Evolutionary conservation across 305 asterid species (phyloP).

Genomic region (Fraxinus angustifolia): DNA sequence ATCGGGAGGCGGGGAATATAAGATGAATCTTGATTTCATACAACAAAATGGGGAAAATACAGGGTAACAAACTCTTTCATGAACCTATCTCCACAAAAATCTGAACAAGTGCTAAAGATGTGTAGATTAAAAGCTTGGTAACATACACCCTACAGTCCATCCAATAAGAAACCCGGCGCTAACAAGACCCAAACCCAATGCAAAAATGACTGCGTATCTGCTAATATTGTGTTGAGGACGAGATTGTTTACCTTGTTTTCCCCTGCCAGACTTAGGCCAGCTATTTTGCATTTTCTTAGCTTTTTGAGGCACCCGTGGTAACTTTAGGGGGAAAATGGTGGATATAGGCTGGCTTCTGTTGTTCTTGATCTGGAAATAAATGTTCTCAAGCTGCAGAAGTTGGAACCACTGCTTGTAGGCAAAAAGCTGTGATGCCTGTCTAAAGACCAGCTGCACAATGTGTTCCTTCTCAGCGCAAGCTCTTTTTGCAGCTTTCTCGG

Average conservation of each 20-base stretch:
- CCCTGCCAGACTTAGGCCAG: slow-evolving; percentile 30
- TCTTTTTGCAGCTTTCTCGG: slow-evolving; percentile 69
- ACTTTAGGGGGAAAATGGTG: slow-evolving; percentile 28
- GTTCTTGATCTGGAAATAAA: slow-evolving; percentile 50
- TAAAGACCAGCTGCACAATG: slow-evolving; percentile 56
- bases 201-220: slow-evolving; percentile 54
- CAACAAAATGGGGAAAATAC: slow-evolving; percentile 24
- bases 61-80: slow-evolving; percentile 21
- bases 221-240: slow-evolving; percentile 30
- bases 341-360: slow-evolving; percentile 40
- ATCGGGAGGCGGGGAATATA: not conserved
- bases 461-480: slow-evolving; percentile 72
- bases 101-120: slow-evolving; percentile 18
- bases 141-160: slow-evolving; percentile 76
- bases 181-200: slow-evolving; percentile 76
- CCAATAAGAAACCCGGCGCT: slow-evolving; percentile 88
- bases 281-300: slow-evolving; percentile 32
- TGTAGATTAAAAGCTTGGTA: slow-evolving; percentile 36
- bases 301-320: slow-evolving; percentile 47
- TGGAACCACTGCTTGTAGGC: slow-evolving; percentile 89
- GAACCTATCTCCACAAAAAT: slow-evolving; percentile 23
- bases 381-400: slow-evolving; percentile 67
- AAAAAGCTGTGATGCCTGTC: slow-evolving; percentile 83
- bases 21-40: not conserved
- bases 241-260: slow-evolving; percentile 35